phyloP scores from a whole-genome alignment of 805 yeast species.

The Suhomyces pyralidae region DNA sequence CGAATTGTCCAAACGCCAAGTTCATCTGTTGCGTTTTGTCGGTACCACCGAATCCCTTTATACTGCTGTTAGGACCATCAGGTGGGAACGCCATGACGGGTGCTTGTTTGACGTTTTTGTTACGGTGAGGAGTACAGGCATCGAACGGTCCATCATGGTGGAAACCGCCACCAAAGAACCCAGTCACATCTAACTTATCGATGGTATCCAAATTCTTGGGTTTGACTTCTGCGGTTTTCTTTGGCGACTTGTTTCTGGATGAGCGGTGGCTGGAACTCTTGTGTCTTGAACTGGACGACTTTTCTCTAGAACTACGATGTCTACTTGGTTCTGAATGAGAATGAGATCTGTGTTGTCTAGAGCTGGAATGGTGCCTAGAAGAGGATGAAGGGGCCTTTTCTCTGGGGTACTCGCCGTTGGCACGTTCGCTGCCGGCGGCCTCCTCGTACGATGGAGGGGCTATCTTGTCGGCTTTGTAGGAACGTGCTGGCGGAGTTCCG shows the following conservation, averaged over 20 bases:
- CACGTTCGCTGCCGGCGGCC: constrained; percentile 51
- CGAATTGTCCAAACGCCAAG: constrained; percentile 72
- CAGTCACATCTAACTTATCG: constrained; percentile 94
- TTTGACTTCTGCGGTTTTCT: constrained; percentile 45
- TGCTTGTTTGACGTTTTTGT: constrained; percentile 68
- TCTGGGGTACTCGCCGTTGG: constrained; percentile 47
- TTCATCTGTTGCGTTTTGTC: constrained; percentile 55
- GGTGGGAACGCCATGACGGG: constrained; percentile 95
- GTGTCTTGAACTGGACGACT: constrained; percentile 10
- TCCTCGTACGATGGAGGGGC: constrained; percentile 72
- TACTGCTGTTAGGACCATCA: constrained; percentile 89
- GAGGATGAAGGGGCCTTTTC: constrained; percentile 41
- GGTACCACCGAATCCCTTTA: constrained; percentile 62
- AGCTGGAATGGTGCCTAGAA: constrained; percentile 14
- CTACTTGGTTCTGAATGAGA: constrained; percentile 12
- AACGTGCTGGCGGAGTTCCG: constrained; percentile 16
- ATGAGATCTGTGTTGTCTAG: constrained; percentile 22
- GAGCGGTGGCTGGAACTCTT: constrained; percentile 10
- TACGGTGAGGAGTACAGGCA: constrained; percentile 96
- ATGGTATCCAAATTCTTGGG: constrained; percentile 86
- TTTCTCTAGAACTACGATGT: constrained; percentile 11
- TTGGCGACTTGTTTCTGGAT: constrained; percentile 30
- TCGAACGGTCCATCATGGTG: constrained; percentile 99
- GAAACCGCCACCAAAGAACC: constrained; percentile 88
- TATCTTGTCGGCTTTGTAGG: constrained; percentile 15